These are phyloP conservation scores for Daldinia childiae DNA, from an alignment of 495 filamentous ascomycete species.

Conservation along the genomic window DNA sequence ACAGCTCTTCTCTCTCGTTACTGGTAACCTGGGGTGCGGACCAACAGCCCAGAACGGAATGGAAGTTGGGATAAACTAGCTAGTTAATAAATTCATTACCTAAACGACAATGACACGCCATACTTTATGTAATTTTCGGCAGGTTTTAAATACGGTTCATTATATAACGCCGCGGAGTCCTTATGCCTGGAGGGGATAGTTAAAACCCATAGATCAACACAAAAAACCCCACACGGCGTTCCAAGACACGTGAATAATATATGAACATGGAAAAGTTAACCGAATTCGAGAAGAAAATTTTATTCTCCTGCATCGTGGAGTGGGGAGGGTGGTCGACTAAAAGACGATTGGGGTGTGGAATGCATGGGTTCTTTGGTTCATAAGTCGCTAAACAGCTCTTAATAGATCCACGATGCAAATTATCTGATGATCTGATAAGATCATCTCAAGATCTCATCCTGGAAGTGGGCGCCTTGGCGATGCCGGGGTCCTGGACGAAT, in stretches of 20 bases:
- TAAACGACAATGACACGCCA: background rate
- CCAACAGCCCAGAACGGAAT: background rate
- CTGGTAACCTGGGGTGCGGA: background rate
- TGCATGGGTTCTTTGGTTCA: background rate
- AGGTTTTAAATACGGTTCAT: background rate
- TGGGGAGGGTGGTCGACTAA: background rate
- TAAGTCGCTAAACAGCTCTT: background rate
- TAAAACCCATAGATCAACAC: background rate
- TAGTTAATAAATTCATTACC: too few species aligned
- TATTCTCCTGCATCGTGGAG: background rate
- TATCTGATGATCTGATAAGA: conserved; percentile 64
- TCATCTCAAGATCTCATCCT: conserved; percentile 38
- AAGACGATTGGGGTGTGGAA: background rate
- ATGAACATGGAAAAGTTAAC: background rate
- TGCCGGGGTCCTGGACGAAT: conserved; percentile 26
- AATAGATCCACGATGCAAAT: conserved; percentile 11
- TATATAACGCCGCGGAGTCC: background rate
- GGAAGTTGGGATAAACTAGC: background rate
- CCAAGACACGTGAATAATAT: background rate
- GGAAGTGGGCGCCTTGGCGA: conserved; percentile 16
- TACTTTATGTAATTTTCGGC: background rate
- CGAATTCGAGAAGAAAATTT: background rate
- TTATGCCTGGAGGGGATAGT: background rate
- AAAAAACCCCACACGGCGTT: background rate
- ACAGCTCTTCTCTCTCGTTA: background rate